Base-by-base conservation (phyloP, 228 moss, liverwort and hornwort genomes). In the Sphagnum magellanicum region DNA sequence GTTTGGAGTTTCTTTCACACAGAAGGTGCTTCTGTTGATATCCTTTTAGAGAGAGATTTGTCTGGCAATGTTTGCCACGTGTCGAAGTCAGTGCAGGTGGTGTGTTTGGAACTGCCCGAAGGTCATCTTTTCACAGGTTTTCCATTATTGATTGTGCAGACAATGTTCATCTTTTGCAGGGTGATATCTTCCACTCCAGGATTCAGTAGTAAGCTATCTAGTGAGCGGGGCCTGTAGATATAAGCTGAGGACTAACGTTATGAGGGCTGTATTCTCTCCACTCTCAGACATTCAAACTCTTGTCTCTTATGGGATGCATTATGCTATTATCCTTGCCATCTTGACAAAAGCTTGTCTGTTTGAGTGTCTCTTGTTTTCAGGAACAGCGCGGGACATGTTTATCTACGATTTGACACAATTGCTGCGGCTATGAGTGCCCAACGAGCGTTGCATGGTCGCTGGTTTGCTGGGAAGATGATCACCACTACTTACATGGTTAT, bases 391-490 rank as follows among this genome's bases (percentile, higher is more conserved):
- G 98, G 98, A 71, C 86, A 91, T 83, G 98, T 98, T 11, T 93
- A 98, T 74, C 83, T 98, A 50, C 90, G 87, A 62, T 98, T 98
- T 63, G 98, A 98, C 48, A 80, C 89, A 10, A 84, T 74, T 5
- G 55, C 70, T 78, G 98, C 93, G 66, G 88, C 98, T 6, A 87
- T 90, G 71, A 74, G 87, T 81, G 98, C 98, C 58, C 98, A 98
- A 79, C 88, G 93, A 60, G 91, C 93, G 50, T 81, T 98, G 72
- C 93, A 93, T 81, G 93, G 91, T 52, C 83, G 93, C 61, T 98
- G 93, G 93, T 98, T 98, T 84, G 98, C 98, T 63, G 98, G 98
- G 15, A 98, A 98, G 74, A 98, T 92, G 98, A 98, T 98, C 14
- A 98, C 98, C 14, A 93, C 98, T 14, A 92, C 90, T 17, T 98